Evolutionary conservation across 2,329 filamentous ascomycete genomes (phyloP).

Genomic region (Apiospora malaysiana): DNA sequence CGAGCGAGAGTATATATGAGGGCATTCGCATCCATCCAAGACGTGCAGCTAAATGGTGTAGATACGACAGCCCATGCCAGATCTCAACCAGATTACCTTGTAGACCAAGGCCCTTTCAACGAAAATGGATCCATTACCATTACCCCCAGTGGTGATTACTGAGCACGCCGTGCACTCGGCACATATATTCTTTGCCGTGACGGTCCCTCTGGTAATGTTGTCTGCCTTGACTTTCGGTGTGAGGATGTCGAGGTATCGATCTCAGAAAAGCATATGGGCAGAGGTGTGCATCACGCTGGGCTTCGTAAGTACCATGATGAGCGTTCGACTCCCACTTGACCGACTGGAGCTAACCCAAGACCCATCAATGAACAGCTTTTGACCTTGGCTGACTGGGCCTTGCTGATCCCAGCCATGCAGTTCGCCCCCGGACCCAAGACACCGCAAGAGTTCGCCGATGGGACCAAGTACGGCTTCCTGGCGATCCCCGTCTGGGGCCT

Average conservation of each 20-base stretch:
- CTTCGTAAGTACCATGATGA: neutral
- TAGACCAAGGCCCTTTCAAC: neutral
- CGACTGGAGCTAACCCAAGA: neutral
- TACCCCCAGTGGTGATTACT: neutral
- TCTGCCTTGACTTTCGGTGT: neutral
- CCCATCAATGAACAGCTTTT: neutral
- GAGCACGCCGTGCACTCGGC: neutral
- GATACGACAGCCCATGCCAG: neutral
- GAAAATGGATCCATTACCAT: neutral
- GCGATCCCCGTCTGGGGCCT: conserved; percentile 14
- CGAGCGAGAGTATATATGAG: neutral
- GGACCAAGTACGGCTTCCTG: conserved; percentile 6
- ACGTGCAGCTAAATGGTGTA: neutral
- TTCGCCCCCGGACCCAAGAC: neutral
- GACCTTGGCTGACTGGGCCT: neutral
- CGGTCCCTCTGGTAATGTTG: neutral
- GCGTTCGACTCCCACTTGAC: neutral
- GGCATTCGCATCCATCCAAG: neutral
- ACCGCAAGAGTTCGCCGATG: neutral
- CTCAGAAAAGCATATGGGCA: neutral
- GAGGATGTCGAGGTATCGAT: neutral
- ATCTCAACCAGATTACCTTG: neutral
- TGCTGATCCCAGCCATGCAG: neutral
- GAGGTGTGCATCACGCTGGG: conserved; percentile 15
- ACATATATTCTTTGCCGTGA: neutral